Conservation (phyloP, 2,329 filamentous ascomycete genomes). For the Colletotrichum abscissum region DNA sequence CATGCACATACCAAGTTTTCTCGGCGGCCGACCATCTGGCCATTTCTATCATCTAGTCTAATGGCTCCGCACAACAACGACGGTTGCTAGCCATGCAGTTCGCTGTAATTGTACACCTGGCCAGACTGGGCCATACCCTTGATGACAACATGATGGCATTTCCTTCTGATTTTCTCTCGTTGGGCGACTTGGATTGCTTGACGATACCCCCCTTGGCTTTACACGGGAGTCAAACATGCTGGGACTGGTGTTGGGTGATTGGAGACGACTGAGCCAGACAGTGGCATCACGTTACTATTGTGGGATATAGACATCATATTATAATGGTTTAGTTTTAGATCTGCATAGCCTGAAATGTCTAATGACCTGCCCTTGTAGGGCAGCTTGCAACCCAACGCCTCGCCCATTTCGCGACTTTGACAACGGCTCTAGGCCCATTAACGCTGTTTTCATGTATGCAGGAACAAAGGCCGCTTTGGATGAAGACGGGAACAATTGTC, state of each 20-base stretch:
- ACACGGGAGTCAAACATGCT: neutral
- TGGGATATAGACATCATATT: conserved; percentile 15
- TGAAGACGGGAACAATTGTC: neutral
- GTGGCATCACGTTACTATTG: neutral
- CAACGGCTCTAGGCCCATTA: no score
- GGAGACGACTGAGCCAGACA: neutral
- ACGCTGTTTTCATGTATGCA: neutral
- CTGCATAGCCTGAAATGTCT: conserved; percentile 20
- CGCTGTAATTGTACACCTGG: conserved; percentile 14
- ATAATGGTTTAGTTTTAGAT: conserved; percentile 22
- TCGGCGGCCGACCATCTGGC: neutral
- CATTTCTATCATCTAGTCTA: neutral
- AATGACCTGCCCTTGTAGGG: conserved; percentile 10
- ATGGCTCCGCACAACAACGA: neutral
- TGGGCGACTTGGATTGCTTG: conserved; percentile 4
- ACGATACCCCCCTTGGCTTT: conserved; percentile 13
- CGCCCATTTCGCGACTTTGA: neutral
- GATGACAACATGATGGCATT: conserved; percentile 4
- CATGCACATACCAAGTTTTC: conserved; percentile 3
- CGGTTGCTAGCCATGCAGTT: neutral
- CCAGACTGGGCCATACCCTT: neutral
- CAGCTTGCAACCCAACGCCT: neutral
- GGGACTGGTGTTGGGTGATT: neutral
- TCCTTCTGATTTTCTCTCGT: neutral
- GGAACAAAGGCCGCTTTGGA: neutral